These are phyloP conservation scores for Lentinula edodes DNA, from an alignment of 768 basidiomycete genomes.

Conservation along the genomic window DNA sequence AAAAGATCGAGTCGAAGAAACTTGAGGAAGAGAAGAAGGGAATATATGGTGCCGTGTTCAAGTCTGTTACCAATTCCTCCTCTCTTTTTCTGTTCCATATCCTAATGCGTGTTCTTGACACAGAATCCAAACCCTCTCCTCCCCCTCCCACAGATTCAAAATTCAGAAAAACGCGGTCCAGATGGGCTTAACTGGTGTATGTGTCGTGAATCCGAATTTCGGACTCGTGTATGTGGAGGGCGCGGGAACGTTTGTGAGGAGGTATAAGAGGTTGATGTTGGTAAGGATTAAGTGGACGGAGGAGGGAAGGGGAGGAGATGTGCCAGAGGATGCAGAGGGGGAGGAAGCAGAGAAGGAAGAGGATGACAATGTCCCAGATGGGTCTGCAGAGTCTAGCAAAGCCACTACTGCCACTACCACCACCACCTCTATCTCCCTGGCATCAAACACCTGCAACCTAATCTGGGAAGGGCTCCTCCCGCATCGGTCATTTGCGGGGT, in stretches of 20 bases:
- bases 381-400: slow-evolving; percentile 13
- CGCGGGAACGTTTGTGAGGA: slow-evolving; percentile 74
- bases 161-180: slow-evolving; percentile 96
- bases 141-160: slow-evolving; percentile 93
- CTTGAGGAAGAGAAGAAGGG: slow-evolving; percentile 83
- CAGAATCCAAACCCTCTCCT: slow-evolving; percentile 84
- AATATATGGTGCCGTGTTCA: slow-evolving; percentile 81
- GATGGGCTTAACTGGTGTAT: slow-evolving; percentile 79
- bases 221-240: slow-evolving; percentile 94
- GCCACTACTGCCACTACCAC: no score
- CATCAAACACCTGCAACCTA: slow-evolving; percentile 82
- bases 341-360: slow-evolving; percentile 36
- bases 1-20: slow-evolving; percentile 86
- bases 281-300: slow-evolving; percentile 93
- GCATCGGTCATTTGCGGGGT: slow-evolving; percentile 74
- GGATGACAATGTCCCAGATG: slow-evolving; percentile 19
- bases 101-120: background rate
- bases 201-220: slow-evolving; percentile 87
- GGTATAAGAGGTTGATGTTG: slow-evolving; percentile 84
- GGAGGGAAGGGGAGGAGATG: slow-evolving; percentile 72
- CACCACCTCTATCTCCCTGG: slow-evolving; percentile 44
- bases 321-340: slow-evolving; percentile 61
- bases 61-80: slow-evolving; percentile 45
- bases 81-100: background rate
- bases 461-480: slow-evolving; percentile 91